Evolutionary conservation across 2,329 filamentous ascomycete species (phyloP), one percentile per base, ranked within the genome.

Genomic region (Teratosphaeria epicoccoides): DNA sequence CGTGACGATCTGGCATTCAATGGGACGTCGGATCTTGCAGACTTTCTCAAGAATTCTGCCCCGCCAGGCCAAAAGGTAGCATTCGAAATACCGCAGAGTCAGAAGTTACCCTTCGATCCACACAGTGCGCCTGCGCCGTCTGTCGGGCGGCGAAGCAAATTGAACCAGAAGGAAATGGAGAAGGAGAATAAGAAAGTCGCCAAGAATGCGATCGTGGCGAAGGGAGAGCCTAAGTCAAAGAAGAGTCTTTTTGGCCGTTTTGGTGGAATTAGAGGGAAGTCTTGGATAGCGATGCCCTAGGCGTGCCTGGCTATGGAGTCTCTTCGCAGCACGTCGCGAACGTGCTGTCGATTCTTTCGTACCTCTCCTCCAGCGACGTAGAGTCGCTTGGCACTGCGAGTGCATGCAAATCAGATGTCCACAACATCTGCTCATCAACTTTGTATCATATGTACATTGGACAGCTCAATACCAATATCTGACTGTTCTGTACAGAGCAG

Each of bases 1-100:
- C 47, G 47, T 12, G 43, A 25, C 17, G 29, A 52, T 7, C 48
- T 48, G 3, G 29, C 43, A 3, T 2, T 23, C 24, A 26, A 6
- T 6, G n/a, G 17, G 26, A 56, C 52, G 10, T 52, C 50, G n/a
- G 51, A 54, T 6, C 55, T 56, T 6, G 49, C 54, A 10, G 53
- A 57, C 40, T 74, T 74, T 55, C 52, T 74, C 37, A 65, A 65
- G 26, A 69, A 66, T 25, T 70, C 67, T 1, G 71, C 69, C 0
- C 71, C 71, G 12, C 55, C 55, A 4, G 59, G 54, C 10, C 33
- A 40, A 17, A 22, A 40, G 33, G 5, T 40, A 17, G 14, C n/a
- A 20, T 4, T 20, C n/a, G n/a, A n/a, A n/a, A n/a, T n/a, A n/a
- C 71, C 71, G 12, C 55, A 54, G 3, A 58, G 54, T 20, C 33